Percentiles rank a stretch among this genome's conserved stretches.
Conservation (phyloP, 306 rosid genomes). For the Clitoria ternatea region DNA sequence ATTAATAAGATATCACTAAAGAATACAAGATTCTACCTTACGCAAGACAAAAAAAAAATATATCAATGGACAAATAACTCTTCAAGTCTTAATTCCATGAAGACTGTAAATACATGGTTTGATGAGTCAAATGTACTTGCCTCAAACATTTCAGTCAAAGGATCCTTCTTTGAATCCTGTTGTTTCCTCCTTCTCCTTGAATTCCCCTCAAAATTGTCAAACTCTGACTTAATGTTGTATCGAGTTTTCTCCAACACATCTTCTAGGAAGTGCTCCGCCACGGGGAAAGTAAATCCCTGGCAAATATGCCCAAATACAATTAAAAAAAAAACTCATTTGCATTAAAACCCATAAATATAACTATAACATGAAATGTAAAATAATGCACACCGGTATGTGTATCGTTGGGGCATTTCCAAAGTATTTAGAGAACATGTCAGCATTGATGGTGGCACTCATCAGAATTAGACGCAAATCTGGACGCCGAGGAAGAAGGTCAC, state of each 20-base stretch:
- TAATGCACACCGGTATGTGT: constrained; percentile 68
- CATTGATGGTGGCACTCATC: constrained; percentile 97
- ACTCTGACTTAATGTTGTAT: constrained; percentile 71
- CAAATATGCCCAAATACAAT: constrained; percentile 27
- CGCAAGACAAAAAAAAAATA: constrained; percentile 6
- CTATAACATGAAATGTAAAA: constrained; percentile 16
- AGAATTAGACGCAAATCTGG: constrained; percentile 90
- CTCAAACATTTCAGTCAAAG: constrained; percentile 86
- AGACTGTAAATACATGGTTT: neutral
- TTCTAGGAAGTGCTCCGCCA: constrained; percentile 76
- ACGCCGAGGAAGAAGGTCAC: constrained; percentile 89
- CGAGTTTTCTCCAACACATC: constrained; percentile 82
- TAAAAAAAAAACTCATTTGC: neutral
- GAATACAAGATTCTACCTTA: neutral
- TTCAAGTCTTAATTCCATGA: neutral
- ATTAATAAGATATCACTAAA: neutral
- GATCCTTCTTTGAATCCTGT: constrained; percentile 82
- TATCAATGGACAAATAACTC: neutral
- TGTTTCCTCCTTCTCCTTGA: constrained; percentile 82
- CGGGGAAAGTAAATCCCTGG: constrained; percentile 89
- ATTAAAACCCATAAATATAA: neutral
- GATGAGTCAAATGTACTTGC: constrained; percentile 37
- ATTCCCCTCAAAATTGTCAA: constrained; percentile 62
- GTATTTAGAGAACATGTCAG: constrained; percentile 86
- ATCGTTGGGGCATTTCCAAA: constrained; percentile 75